These are phyloP conservation scores for Henningerozyma blattae DNA, from an alignment of 805 yeast species.

Conservation along the genomic window DNA sequence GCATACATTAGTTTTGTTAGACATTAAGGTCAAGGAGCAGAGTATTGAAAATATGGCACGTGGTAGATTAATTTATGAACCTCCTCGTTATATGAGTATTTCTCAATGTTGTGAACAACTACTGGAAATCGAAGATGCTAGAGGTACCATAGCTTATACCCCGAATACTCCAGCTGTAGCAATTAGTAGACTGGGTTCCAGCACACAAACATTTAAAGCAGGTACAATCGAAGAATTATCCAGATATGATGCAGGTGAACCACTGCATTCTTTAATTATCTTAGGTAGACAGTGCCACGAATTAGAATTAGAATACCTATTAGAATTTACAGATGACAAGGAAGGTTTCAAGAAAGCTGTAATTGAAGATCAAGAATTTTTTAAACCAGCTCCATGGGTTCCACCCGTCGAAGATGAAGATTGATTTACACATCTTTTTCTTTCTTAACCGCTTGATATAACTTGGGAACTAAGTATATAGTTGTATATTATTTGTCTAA, in stretches of 20 bases:
- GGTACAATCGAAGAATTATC: conserved; percentile 71
- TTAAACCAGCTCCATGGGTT: conserved; percentile 61
- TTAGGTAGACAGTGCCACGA: conserved; percentile 93
- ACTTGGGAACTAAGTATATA: no score
- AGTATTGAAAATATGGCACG: conserved; percentile 88
- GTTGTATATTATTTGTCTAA: no score
- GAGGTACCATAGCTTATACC: conserved; percentile 70
- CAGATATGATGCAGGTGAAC: conserved; percentile 84
- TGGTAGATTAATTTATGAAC: conserved; percentile 86
- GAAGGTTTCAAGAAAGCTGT: conserved; percentile 35
- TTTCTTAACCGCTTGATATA: no score
- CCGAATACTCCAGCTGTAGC: conserved; percentile 89
- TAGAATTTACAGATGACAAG: conserved; percentile 59
- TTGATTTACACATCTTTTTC: neutral
- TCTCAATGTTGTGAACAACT: conserved; percentile 81
- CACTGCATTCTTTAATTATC: conserved; percentile 82
- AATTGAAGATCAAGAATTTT: conserved; percentile 48
- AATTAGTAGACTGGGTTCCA: conserved; percentile 82
- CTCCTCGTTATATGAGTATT: conserved; percentile 93
- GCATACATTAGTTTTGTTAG: conserved; percentile 79
- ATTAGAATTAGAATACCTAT: conserved; percentile 73
- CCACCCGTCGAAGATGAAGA: conserved; percentile 33
- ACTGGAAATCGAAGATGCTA: conserved; percentile 72
- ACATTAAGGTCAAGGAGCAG: conserved; percentile 94
- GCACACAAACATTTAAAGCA: conserved; percentile 69